Evolutionary conservation across 1,139 yeast genomes (phyloP), one percentile per base, ranked within the genome.

Genomic region (Saccharomyces uvarum): DNA sequence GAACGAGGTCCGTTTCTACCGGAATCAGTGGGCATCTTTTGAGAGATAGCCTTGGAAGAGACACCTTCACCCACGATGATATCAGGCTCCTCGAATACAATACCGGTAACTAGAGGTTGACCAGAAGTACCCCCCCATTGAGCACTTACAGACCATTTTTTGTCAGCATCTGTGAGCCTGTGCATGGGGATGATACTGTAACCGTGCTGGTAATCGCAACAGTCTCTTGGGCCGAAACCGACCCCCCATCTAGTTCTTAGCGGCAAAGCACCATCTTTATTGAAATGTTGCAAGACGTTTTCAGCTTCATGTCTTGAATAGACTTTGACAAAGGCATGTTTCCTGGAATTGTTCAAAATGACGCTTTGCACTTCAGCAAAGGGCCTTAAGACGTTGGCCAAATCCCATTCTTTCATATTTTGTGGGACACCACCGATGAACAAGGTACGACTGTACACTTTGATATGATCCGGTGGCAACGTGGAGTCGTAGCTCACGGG

Each of bases 121-220:
- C 97, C 97, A 52, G 95, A 96, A 51, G 97, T 88, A 63, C 99
- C 99, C 63, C 99, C 99, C 90, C 96, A 90, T 72, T 89, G 93
- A 6, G 98, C 97, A 59, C 79, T 77, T 28, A 84, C 87, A 28
- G 89, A 83, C 99, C 99, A 93, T 57, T 84, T 77, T 65, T 78
- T 83, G 71, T 93, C 99, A 21, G 97, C 96, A 56, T 93, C 99
- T 0, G 99, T 93, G 63, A 93, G 78, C 65, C 97, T 81, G 59
- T 80, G 81, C 52, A 93, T 75, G 29, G 98, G 97, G 59, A 93
- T 88, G 27, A 90, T 81, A 55, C 96, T 86, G 48, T 86, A 78
- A 59, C 99, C 99, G 57, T 86, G 85, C 68, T 86, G 93, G 70
- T 93, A 93, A 71, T 93, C 95, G 71, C 97, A 89, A 75, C 98